Conservation (phyloP, 257 asterid species). For the Gardenia jasminoides region DNA sequence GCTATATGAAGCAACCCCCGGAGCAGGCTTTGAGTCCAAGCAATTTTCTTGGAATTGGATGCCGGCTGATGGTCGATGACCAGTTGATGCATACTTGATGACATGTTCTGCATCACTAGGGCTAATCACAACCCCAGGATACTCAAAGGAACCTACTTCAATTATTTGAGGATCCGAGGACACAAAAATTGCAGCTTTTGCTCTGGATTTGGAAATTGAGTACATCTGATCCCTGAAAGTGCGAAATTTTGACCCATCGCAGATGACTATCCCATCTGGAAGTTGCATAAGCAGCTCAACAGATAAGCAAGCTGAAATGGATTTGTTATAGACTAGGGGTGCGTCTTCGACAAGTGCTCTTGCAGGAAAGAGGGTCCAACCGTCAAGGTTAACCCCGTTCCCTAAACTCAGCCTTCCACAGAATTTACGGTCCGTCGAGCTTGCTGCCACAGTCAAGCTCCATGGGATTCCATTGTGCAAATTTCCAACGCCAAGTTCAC, state of each 20-base stretch:
- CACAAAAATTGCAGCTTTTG: constrained; percentile 12
- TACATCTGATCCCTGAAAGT: background rate
- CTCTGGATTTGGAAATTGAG: background rate
- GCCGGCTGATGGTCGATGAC: constrained; percentile 3
- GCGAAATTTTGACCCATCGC: constrained; percentile 3
- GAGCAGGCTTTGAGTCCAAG: constrained; percentile 26
- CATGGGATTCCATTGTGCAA: constrained; percentile 43
- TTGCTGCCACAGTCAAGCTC: constrained; percentile 33
- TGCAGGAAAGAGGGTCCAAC: constrained; percentile 37
- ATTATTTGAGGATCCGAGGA: background rate
- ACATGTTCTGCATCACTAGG: constrained; percentile 15
- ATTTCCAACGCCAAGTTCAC: background rate
- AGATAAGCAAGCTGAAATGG: constrained; percentile 29
- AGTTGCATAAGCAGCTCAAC: background rate
- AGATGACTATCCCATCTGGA: constrained; percentile 19
- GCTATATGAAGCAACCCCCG: constrained; percentile 23
- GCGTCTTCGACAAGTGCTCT: constrained; percentile 5
- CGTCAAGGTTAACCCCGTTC: constrained; percentile 23
- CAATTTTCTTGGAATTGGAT: constrained; percentile 36
- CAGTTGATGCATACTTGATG: constrained; percentile 15
- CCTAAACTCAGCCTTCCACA: constrained; percentile 36
- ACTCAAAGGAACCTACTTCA: background rate
- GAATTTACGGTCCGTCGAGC: constrained; percentile 35
- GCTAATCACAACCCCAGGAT: constrained; percentile 21
- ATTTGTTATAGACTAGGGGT: constrained; percentile 26